Evolutionary conservation across 1,139 yeast genomes (phyloP), one percentile per base, ranked within the genome.

Genomic region (Blastobotrys proliferans): DNA sequence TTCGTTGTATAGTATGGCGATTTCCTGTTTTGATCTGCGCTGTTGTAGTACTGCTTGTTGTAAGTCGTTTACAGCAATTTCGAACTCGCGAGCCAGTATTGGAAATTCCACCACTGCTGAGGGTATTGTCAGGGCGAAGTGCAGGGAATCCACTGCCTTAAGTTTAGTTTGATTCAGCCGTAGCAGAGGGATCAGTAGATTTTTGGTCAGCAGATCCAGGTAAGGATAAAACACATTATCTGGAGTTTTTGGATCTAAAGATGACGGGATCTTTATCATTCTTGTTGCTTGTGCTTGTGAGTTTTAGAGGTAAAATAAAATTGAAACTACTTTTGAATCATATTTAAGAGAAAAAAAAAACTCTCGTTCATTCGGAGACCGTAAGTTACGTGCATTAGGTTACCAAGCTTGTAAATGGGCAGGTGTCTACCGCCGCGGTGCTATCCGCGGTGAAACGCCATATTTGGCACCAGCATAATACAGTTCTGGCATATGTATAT

Each of bases 181-280:
- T n/a, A 24, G 22, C 6, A 26, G 25, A 4, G 30, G 30, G 10
- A 25, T 13, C 6, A 35, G 16, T 13, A 35, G 3, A 17, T 10
- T 25, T 11, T 11, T 25, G 38, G 18, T 4, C 14, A 35, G 31
- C 31, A 21, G 16, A 4, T 16, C 21, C 4, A 37, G n/a, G 21
- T 37, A 24, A 8, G 40, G 40, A 16, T 29, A 37, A 13, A 37
- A 24, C 28, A 28, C 27, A 10, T 10, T n/a, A 18, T 37, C 40
- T 6, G 40, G 40, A 6, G 40, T 37, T 3, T 9, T 11, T 13
- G 27, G 11, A 18, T 29, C 17, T 6, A 37, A 10, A 4, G 8
- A 6, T 8, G 34, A 21, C 19, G 35, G 35, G 6, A 22, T 13
- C 8, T 27, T 28, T 14, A 37, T 4, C 38, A 35, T 35, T 25